Percentiles rank a stretch among this genome's conserved stretches.
Evolutionary conservation across 306 rosid genomes (phyloP).

Genomic region (Trichosanthes cucumerina): DNA sequence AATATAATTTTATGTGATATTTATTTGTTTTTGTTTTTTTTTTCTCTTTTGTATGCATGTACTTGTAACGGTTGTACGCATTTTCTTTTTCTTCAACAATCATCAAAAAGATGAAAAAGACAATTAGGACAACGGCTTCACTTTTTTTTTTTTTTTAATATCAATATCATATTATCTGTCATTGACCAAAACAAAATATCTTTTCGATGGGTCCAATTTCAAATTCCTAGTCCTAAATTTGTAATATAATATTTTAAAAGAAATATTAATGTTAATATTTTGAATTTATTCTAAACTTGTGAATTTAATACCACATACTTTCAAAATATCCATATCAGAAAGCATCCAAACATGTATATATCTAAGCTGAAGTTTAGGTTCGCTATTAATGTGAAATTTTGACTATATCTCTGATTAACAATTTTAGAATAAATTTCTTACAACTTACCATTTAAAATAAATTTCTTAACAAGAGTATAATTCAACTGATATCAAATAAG

Average conservation of each 20-base stretch:
- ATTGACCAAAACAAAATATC: background rate
- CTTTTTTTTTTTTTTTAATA: background rate
- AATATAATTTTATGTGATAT: background rate
- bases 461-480: no score
- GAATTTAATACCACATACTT: background rate
- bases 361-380: background rate
- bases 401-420: background rate
- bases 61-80: background rate
- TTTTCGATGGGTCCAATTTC: background rate
- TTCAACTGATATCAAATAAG: no score
- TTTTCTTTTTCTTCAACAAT: background rate
- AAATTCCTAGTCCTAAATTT: background rate
- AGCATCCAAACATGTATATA: background rate
- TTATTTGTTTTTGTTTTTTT: background rate
- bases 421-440: background rate
- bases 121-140: background rate
- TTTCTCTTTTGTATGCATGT: background rate
- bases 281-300: background rate
- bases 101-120: background rate
- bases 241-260: background rate
- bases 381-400: background rate
- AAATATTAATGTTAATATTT: background rate
- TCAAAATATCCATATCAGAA: background rate
- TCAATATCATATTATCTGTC: background rate
- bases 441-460: no score